Evolutionary conservation across 2,329 filamentous ascomycete species (phyloP).

Genomic region (Exophiala sideris): DNA sequence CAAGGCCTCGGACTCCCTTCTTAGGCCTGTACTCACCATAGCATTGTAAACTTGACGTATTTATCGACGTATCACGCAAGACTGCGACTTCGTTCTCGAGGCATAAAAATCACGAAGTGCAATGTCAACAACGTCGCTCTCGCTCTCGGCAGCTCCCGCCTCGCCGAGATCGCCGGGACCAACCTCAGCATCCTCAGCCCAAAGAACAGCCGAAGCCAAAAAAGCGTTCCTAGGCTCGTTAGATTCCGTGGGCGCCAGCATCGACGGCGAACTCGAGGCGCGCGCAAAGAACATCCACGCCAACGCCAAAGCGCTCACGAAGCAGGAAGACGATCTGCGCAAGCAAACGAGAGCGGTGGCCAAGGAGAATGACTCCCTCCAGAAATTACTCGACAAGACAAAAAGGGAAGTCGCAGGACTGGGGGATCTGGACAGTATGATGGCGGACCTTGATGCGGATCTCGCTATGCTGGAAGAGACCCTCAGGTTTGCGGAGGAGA

Average conservation of each 20-base stretch:
- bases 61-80: not conserved
- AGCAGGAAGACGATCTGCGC: slow-evolving; percentile 54
- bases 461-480: slow-evolving; percentile 42
- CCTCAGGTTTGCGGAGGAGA: slow-evolving; percentile 36
- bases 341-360: slow-evolving; percentile 49
- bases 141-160: slow-evolving; percentile 9
- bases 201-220: slow-evolving; percentile 42
- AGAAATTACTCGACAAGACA: slow-evolving; percentile 53
- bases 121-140: slow-evolving; percentile 16
- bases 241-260: slow-evolving; percentile 42
- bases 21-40: too few relatives aligned
- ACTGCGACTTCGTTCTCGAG: not conserved
- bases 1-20: too few relatives aligned
- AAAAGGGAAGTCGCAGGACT: slow-evolving; percentile 39
- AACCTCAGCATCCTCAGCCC: slow-evolving; percentile 24
- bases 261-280: slow-evolving; percentile 53
- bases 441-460: slow-evolving; percentile 23
- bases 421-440: slow-evolving; percentile 15
- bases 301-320: slow-evolving; percentile 52
- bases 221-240: slow-evolving; percentile 45
- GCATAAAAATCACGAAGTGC: not conserved
- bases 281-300: slow-evolving; percentile 56
- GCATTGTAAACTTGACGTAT: too few relatives aligned
- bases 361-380: slow-evolving; percentile 53
- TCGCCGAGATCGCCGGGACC: slow-evolving; percentile 4